A percentile compares a stretch with the other conserved stretches of the same genome.
These are phyloP conservation scores for Aspergillus asperescens DNA, from an alignment of 495 filamentous ascomycete genomes.

Conservation along the genomic window DNA sequence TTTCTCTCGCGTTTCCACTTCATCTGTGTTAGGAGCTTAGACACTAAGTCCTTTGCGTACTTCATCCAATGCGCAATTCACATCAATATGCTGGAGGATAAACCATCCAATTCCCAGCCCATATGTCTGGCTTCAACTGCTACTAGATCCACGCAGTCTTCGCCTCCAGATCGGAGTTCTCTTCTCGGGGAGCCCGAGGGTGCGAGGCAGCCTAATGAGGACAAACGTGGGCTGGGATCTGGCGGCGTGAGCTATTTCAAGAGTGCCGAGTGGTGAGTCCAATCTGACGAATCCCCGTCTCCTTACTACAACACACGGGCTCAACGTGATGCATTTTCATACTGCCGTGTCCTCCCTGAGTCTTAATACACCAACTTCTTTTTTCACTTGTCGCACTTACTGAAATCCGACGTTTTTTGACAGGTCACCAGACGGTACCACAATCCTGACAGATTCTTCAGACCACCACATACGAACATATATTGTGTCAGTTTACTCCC, in stretches of 20 bases:
- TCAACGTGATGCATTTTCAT: not conserved
- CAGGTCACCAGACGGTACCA: constrained; percentile 78
- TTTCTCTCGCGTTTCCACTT: no score
- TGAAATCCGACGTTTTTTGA: not conserved
- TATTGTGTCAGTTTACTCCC: constrained; percentile 50
- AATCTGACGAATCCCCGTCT: not conserved
- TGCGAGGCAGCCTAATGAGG: not conserved
- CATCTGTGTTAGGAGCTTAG: no score
- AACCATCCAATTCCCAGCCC: not conserved
- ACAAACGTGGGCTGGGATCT: not conserved
- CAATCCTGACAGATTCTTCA: constrained; percentile 66
- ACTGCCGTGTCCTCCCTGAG: not conserved
- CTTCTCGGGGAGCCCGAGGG: not conserved
- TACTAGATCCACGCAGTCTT: not conserved
- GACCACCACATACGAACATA: constrained; percentile 65
- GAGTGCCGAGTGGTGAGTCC: constrained; percentile 51
- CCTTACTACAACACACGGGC: no score
- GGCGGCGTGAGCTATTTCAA: constrained; percentile 48
- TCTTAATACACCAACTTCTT: not conserved
- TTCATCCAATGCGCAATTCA: not conserved
- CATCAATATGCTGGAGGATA: not conserved
- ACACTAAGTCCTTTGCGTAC: no score
- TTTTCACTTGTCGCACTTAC: not conserved
- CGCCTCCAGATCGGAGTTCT: not conserved
- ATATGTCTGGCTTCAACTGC: not conserved